Evolutionary conservation across 805 yeast genomes (phyloP), one percentile per base, ranked within the genome.

Genomic region (Saccharomycopsis selenospora): DNA sequence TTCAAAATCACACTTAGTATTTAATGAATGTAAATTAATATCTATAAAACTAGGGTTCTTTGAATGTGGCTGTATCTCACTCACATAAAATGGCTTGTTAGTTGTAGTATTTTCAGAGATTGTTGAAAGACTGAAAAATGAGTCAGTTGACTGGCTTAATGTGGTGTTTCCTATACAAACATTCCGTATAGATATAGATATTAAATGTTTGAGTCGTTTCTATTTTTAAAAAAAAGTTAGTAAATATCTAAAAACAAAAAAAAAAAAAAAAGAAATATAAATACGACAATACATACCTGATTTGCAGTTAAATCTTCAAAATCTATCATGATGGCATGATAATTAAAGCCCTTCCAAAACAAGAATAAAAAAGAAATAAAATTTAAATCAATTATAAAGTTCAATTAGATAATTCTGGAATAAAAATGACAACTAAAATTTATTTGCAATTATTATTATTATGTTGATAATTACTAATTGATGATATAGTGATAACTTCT

Each of bases 71-170:
- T 36, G 22, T 6, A 45, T 29, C 26, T 53, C 56, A 40, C 56
- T 53, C 11, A 50, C 43, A 43, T 53, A 50, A 29, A 53, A 53
- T 24, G 56, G 56, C n/a, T n/a, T n/a, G n/a, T n/a, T n/a, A n/a
- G n/a, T n/a, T n/a, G n/a, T n/a, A 11, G 7, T 26, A 4, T 29
- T 42, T 17, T 20, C 13, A 17, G 25, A 22, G 13, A 13, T 28
- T 11, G 11, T 13, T 11, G 25, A 8, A 6, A 40, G 36, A 10
- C n/a, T 38, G 28, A 43, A 44, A 29, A 49, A 49, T 24, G 30
- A 29, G 23, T 49, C 52, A 45, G 14, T 22, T 4, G 40, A 29
- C 14, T 13, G n/a, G 24, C 38, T 27, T 17, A 11, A 18, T 3
- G 25, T 18, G 36, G 24, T 27, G 18, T 48, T 40, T 11, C 20